Percentiles rank a stretch among this genome's conserved stretches.
Evolutionary conservation across 2,329 filamentous ascomycete genomes (phyloP).

Genomic region (Epichloe festucae): DNA sequence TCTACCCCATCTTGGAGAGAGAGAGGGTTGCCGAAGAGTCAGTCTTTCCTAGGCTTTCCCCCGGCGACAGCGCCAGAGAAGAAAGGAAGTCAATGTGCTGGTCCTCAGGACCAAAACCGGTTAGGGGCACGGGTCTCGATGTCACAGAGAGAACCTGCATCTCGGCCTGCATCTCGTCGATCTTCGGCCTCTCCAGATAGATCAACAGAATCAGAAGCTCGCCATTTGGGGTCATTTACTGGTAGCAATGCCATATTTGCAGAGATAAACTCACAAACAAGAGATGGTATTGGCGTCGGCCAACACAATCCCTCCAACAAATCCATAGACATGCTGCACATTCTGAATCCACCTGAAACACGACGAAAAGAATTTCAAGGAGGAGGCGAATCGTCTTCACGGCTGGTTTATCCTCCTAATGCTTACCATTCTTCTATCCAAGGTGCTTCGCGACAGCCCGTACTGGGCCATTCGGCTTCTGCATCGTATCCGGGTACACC

Average conservation of each 20-base stretch:
- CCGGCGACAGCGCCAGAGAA: constrained; percentile 10
- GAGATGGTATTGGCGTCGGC: constrained; percentile 12
- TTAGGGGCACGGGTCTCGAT: constrained; percentile 49
- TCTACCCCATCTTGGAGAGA: constrained; percentile 20
- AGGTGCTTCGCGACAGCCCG: constrained; percentile 12
- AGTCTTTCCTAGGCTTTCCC: constrained; percentile 12
- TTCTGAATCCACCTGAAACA: constrained; percentile 25
- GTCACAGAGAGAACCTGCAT: constrained; percentile 47
- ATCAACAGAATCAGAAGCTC: constrained; percentile 17
- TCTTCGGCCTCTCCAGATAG: constrained; percentile 31
- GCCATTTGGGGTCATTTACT: constrained; percentile 10
- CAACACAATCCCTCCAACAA: constrained; percentile 13
- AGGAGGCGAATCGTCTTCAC: constrained; percentile 5
- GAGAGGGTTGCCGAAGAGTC: constrained; percentile 12
- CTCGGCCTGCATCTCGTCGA: constrained; percentile 41
- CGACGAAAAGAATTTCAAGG: constrained; percentile 10
- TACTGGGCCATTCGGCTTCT: constrained; percentile 15
- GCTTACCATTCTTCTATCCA: constrained; percentile 11
- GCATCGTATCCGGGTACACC: constrained; percentile 23
- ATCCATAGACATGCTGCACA: constrained; percentile 23
- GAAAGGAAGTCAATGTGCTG: constrained; percentile 41
- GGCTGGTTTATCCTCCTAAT: neutral
- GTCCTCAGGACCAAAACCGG: constrained; percentile 35
- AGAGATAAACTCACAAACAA: constrained; percentile 9
- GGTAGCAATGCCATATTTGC: constrained; percentile 14